These are phyloP conservation scores for Coprinopsis cinerea DNA, from an alignment of 768 basidiomycete genomes.

Conservation along the genomic window DNA sequence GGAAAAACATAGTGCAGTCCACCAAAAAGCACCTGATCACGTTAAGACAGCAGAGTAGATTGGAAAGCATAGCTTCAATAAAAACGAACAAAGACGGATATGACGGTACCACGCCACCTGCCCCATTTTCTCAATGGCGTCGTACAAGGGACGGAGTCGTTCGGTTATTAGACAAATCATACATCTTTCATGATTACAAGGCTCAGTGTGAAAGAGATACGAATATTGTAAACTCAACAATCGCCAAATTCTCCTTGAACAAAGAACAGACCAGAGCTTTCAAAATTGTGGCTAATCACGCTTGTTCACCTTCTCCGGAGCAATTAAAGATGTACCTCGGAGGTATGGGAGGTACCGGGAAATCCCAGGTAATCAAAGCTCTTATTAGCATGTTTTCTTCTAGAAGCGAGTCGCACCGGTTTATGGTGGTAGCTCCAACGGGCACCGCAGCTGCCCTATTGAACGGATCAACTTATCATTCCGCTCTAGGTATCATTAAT, in stretches of 20 bases:
- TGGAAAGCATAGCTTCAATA: too few relatives aligned
- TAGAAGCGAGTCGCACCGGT: neutral
- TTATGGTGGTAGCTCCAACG: slow-evolving; percentile 1
- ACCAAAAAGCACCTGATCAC: too few relatives aligned
- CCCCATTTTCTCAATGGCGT: too few relatives aligned
- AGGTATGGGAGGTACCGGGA: slow-evolving; percentile 7
- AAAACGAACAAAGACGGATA: too few relatives aligned
- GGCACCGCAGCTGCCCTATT: slow-evolving; percentile 1
- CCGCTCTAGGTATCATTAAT: slow-evolving; percentile 20
- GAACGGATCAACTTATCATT: slow-evolving; percentile 19
- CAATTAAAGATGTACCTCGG: slow-evolving; percentile 8
- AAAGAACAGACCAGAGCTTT: slow-evolving; percentile 21
- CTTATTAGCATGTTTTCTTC: neutral
- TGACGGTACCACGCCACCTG: too few relatives aligned
- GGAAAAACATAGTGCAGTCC: too few relatives aligned
- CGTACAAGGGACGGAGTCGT: too few relatives aligned
- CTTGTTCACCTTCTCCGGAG: neutral
- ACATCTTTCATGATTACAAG: too few relatives aligned
- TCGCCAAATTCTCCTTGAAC: slow-evolving; percentile 13
- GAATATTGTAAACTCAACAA: neutral
- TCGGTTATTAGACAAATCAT: too few relatives aligned
- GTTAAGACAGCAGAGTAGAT: too few relatives aligned
- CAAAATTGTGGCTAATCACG: slow-evolving; percentile 18
- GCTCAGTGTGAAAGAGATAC: too few relatives aligned
- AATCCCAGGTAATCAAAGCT: slow-evolving; percentile 1